These are phyloP conservation scores for Paulownia fortunei DNA, from an alignment of 257 asterid species.

Conservation along the genomic window DNA sequence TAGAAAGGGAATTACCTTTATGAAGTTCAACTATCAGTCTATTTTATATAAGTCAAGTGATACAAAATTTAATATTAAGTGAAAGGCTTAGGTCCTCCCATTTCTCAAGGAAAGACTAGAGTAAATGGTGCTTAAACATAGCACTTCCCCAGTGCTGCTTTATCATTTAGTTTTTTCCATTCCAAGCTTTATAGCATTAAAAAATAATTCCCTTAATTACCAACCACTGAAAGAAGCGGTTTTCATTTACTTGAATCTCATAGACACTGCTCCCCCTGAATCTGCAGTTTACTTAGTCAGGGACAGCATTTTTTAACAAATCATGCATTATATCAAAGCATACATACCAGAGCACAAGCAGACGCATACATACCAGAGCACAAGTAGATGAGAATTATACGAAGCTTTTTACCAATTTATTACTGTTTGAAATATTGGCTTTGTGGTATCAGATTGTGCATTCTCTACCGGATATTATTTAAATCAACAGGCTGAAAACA, in stretches of 20 bases:
- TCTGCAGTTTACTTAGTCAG: not conserved
- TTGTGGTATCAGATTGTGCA: not conserved
- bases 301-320: too few relatives aligned
- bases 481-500: not conserved
- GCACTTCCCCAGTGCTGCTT: not conserved
- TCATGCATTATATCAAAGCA: too few relatives aligned
- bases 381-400: not conserved
- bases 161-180: not conserved
- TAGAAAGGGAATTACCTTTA: not conserved
- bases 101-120: not conserved
- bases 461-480: too few relatives aligned
- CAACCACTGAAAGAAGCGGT: not conserved
- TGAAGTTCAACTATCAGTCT: not conserved
- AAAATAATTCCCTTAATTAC: not conserved
- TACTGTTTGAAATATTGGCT: not conserved
- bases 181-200: not conserved
- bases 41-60: not conserved
- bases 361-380: not conserved
- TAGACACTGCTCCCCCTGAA: not conserved
- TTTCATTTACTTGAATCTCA: not conserved
- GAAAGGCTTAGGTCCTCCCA: not conserved
- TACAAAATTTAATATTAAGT: not conserved
- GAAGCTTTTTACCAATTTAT: not conserved
- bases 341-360: too few relatives aligned
- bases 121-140: not conserved